These are phyloP conservation scores for Balakata baccata DNA, from an alignment of 345 rosid genomes.

Conservation along the genomic window DNA sequence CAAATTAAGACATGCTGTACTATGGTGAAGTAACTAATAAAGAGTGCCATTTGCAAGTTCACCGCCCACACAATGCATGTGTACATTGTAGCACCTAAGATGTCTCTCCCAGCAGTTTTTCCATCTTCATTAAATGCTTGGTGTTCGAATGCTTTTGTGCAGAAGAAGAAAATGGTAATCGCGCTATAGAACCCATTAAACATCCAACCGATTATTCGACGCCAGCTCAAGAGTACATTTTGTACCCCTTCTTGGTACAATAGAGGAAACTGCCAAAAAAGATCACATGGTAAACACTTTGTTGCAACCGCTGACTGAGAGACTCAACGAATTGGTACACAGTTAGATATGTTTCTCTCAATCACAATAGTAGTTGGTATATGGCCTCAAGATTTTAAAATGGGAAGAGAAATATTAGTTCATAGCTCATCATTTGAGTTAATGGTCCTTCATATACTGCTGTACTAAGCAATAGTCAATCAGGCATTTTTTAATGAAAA, in stretches of 20 bases:
- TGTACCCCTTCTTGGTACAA: constrained; percentile 93
- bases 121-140: constrained; percentile 70
- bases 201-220: constrained; percentile 75
- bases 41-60: constrained; percentile 72
- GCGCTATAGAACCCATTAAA: constrained; percentile 63
- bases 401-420: no score
- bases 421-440: no score
- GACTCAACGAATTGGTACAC: background rate
- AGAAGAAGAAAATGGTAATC: constrained; percentile 59
- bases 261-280: constrained; percentile 65
- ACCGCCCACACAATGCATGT: constrained; percentile 85
- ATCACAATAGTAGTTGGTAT: no score
- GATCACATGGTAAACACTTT: constrained; percentile 7
- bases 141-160: constrained; percentile 53
- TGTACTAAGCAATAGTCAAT: no score
- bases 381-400: no score
- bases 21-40: constrained; percentile 73
- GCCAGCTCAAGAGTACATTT: constrained; percentile 81
- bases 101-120: constrained; percentile 53
- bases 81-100: constrained; percentile 73
- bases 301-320: constrained; percentile 5
- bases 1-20: constrained; percentile 67
- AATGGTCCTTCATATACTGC: no score
- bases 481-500: no score
- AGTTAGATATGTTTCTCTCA: background rate